A percentile compares a stretch with the other conserved stretches of the same genome.
Evolutionary conservation across 805 yeast species (phyloP).

Genomic region (Candida bentonensis): DNA sequence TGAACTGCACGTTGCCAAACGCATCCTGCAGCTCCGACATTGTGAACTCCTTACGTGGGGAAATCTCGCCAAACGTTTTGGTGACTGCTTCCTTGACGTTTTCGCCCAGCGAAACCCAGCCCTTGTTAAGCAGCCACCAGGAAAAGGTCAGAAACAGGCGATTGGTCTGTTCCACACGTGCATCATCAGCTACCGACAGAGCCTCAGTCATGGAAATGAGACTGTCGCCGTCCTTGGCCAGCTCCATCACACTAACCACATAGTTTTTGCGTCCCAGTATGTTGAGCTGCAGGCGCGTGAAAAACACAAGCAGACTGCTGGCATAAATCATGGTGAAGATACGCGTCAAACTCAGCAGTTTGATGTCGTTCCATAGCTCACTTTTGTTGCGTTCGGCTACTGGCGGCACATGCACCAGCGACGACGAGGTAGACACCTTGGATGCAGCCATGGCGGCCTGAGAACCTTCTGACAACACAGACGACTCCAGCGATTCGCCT

Average conservation of each 20-base stretch:
- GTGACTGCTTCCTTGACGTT: slow-evolving; percentile 43
- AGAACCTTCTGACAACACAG: not conserved
- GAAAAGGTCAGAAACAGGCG: slow-evolving; percentile 76
- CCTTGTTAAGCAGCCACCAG: slow-evolving; percentile 89
- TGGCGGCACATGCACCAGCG: slow-evolving; percentile 1
- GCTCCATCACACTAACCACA: slow-evolving; percentile 57
- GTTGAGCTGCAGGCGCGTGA: slow-evolving; percentile 77
- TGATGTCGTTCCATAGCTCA: slow-evolving; percentile 74
- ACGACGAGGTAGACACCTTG: not conserved
- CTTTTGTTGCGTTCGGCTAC: slow-evolving; percentile 25
- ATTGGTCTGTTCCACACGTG: slow-evolving; percentile 28
- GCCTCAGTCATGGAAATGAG: slow-evolving; percentile 6
- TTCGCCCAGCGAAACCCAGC: slow-evolving; percentile 50
- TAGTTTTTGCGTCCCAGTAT: slow-evolving; percentile 79
- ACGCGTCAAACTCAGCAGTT: slow-evolving; percentile 59
- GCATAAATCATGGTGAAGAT: slow-evolving; percentile 58
- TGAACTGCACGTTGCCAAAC: slow-evolving; percentile 20
- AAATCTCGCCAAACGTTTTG: slow-evolving; percentile 44
- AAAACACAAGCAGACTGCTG: slow-evolving; percentile 52
- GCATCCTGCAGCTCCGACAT: slow-evolving; percentile 39
- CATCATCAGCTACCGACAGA: slow-evolving; percentile 15
- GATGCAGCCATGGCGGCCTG: not conserved
- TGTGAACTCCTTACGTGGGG: slow-evolving; percentile 60
- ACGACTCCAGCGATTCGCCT: not conserved
- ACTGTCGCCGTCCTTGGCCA: slow-evolving; percentile 30